phyloP scores from a whole-genome alignment of 768 basidiomycete species.

The Pleurotus tuber-regium region DNA sequence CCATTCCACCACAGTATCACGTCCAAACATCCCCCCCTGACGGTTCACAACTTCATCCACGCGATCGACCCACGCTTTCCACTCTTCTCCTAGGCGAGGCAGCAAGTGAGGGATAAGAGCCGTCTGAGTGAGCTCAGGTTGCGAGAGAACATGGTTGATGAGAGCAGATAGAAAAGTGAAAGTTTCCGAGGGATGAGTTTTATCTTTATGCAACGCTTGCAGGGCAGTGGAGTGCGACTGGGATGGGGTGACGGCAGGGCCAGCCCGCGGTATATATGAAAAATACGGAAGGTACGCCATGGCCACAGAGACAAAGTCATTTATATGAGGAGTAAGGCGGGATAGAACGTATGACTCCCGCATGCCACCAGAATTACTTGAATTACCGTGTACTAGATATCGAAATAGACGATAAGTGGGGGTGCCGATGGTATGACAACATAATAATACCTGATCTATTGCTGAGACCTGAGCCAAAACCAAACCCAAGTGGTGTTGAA shows the following conservation, averaged over 20 bases:
- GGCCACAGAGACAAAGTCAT: conserved; percentile 74
- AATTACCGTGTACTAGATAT: too few species aligned
- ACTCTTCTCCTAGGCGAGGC: conserved; percentile 68
- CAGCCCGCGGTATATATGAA: conserved; percentile 46
- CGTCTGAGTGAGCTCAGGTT: conserved; percentile 64
- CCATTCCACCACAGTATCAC: conserved; percentile 68
- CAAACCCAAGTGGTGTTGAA: conserved; percentile 29
- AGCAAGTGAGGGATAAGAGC: conserved; percentile 56
- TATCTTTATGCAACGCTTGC: conserved; percentile 58
- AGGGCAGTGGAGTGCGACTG: conserved; percentile 41
- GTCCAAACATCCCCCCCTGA: conserved; percentile 78
- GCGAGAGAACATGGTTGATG: conserved; percentile 63
- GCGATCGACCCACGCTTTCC: conserved; percentile 73
- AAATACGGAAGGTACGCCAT: conserved; percentile 87
- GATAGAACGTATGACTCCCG: conserved; percentile 78
- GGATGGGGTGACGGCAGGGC: conserved; percentile 24
- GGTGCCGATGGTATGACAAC: background rate
- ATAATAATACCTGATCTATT: conserved; percentile 10
- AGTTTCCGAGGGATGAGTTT: conserved; percentile 70
- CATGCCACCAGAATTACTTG: conserved; percentile 61
- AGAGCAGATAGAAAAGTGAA: conserved; percentile 69
- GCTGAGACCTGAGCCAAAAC: conserved; percentile 26
- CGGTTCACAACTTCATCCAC: conserved; percentile 70
- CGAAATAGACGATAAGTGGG: too few species aligned
- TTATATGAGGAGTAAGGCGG: conserved; percentile 70